phyloP scores from a whole-genome alignment of 257 asterid genomes.

The Eustoma russellianum region DNA sequence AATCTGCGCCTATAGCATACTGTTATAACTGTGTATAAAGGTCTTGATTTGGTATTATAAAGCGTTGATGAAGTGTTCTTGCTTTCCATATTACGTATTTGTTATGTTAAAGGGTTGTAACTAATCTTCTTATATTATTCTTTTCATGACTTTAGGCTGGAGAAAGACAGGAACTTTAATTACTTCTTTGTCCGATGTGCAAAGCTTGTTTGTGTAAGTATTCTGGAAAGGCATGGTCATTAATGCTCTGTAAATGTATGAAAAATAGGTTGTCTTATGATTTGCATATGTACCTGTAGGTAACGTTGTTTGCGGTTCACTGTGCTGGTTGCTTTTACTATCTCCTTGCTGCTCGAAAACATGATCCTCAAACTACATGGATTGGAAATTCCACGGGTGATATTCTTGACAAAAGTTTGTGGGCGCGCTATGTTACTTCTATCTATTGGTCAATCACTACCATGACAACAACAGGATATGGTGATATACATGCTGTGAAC shows the following conservation, averaged over 20 bases:
- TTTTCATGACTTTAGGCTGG: slow-evolving; percentile 41
- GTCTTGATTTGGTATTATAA: too few species aligned
- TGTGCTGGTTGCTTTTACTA: slow-evolving; percentile 52
- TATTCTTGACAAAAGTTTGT: slow-evolving; percentile 19
- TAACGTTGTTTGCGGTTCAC: slow-evolving; percentile 62
- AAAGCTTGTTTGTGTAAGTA: slow-evolving; percentile 63
- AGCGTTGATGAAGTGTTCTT: too few species aligned
- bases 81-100: too few species aligned
- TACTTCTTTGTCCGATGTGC: slow-evolving; percentile 51
- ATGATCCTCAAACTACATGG: slow-evolving; percentile 48
- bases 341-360: slow-evolving; percentile 40
- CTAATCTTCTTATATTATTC: background rate
- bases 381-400: slow-evolving; percentile 22
- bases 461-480: slow-evolving; percentile 61
- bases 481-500: slow-evolving; percentile 65
- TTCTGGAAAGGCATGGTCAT: slow-evolving; percentile 3
- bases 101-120: background rate
- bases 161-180: slow-evolving; percentile 58
- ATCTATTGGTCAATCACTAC: slow-evolving; percentile 69
- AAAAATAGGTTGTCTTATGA: slow-evolving; percentile 1
- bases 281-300: slow-evolving; percentile 29
- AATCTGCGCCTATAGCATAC: too few species aligned
- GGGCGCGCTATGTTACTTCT: slow-evolving; percentile 37
- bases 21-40: too few species aligned
- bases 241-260: background rate